A percentile compares a stretch with the other conserved stretches of the same genome.
Conservation (phyloP, 306 rosid genomes). For the Vigna nakashimae region DNA sequence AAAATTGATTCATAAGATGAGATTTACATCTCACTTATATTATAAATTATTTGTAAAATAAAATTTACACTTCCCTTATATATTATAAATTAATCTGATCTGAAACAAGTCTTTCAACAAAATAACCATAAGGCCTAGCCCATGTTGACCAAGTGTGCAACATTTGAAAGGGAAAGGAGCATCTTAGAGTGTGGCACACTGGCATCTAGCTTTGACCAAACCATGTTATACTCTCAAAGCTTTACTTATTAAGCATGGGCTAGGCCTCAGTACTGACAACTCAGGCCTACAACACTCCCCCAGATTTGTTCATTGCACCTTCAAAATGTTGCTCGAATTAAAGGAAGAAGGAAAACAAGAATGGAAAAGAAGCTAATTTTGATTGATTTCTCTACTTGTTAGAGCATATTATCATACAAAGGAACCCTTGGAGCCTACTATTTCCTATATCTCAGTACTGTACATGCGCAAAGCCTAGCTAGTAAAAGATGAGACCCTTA, state of each 20-base stretch:
- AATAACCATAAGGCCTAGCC: conserved; percentile 7
- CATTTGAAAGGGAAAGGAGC: not conserved
- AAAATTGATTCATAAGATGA: too few relatives aligned
- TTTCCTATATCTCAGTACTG: conserved; percentile 51
- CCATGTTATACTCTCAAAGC: not conserved
- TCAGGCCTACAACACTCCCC: conserved; percentile 28
- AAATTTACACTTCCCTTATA: too few relatives aligned
- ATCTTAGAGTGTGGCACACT: conserved; percentile 6
- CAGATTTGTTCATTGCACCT: conserved; percentile 1
- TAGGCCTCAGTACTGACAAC: conserved; percentile 18
- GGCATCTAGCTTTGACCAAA: conserved; percentile 24
- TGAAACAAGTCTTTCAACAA: too few relatives aligned
- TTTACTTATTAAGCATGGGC: conserved; percentile 33
- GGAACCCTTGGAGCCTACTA: conserved; percentile 12
- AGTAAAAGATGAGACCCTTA: conserved; percentile 72
- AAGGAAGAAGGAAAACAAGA: not conserved
- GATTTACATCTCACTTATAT: too few relatives aligned
- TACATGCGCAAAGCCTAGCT: conserved; percentile 58
- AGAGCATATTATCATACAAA: conserved; percentile 57
- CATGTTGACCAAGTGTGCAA: not conserved
- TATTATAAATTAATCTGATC: too few relatives aligned
- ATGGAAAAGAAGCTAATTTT: conserved; percentile 33
- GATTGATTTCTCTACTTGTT: conserved; percentile 57
- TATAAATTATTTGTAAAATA: too few relatives aligned
- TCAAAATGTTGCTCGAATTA: conserved; percentile 11